Base-by-base conservation (phyloP, 176 grass and related monocot species). In the Avena atlantica region DNA sequence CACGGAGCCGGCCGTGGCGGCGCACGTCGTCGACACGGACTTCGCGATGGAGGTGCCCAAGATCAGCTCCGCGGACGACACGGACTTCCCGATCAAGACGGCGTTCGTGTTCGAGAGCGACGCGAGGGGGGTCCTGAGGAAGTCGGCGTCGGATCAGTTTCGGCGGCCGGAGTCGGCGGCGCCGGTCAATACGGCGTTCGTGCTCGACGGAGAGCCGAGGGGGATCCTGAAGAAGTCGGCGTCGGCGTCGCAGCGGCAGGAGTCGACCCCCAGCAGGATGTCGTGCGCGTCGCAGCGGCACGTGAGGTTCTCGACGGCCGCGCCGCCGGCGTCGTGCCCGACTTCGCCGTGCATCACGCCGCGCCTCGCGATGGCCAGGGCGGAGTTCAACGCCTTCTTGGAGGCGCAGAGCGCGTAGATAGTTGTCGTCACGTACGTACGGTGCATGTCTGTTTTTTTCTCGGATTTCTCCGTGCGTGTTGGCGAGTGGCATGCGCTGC, bases 321-420 rank as follows among this genome's bases (percentile, higher is more conserved):
- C 78, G 58, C 55, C 23, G 11, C 94, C 89, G 64, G 74, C 29
- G 11, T 97, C 91, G 27, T 89, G 86, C 69, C 95, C 93, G 34
- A 79, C 95, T 4, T 98, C 95, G 19, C 95, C 95, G 58, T 85
- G 89, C 80, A 84, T 98, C 73, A 93, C 93, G 23, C 95, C 95
- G 34, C 85, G 91, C 0, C 70, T 98, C 52, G 80, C 79, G 77
- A 87, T 44, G 74, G 87, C 89, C 7, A 85, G 95, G 76, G 88
- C 94, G 63, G 95, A 98, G 70, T 98, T 98, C 86, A 91, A 84
- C 63, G 91, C 93, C 24, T 95, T 95, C 76, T 50, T 98, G 78
- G 93, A 95, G 62, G 88, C 93, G 11, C 90, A 98, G 81, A 92
- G 86, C 37, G 78, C 84, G 5, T 91, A 87, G 62, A 7, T 24